Conservation (phyloP, 2,329 filamentous ascomycete species). For the Monilinia laxa region DNA sequence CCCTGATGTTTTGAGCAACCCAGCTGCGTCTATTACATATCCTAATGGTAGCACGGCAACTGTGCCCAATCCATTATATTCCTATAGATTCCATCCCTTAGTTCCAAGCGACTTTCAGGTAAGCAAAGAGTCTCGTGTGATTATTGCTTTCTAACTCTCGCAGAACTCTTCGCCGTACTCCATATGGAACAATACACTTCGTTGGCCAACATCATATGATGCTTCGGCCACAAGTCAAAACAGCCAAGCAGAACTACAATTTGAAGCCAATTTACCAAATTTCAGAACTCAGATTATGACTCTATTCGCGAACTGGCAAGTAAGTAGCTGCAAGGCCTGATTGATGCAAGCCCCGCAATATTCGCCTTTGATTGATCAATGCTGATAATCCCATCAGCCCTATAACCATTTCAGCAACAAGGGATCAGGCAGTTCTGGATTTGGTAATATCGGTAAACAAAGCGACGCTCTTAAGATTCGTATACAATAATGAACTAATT, state of each 20-base stretch:
- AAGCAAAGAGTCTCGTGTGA: not conserved
- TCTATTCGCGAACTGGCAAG: conserved; percentile 23
- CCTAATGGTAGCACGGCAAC: conserved; percentile 53
- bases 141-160: conserved; percentile 2
- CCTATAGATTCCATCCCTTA: conserved; percentile 57
- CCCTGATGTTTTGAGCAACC: conserved; percentile 28
- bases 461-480: not conserved
- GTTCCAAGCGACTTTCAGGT: conserved; percentile 14
- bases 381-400: not conserved
- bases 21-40: conserved; percentile 20
- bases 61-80: conserved; percentile 62
- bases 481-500: not conserved
- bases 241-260: conserved; percentile 7
- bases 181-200: conserved; percentile 6
- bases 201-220: conserved; percentile 17
- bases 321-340: not conserved
- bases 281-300: conserved; percentile 23
- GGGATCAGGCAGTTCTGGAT: conserved; percentile 11
- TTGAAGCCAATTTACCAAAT: conserved; percentile 19
- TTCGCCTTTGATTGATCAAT: not conserved
- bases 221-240: conserved; percentile 18
- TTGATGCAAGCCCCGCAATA: not conserved
- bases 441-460: conserved; percentile 19
- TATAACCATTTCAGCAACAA: conserved; percentile 24
- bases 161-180: conserved; percentile 1